Percentiles rank a stretch among this genome's conserved stretches.
These are phyloP conservation scores for Musa beccarii DNA, from an alignment of 176 grass and related monocot species.

Conservation along the genomic window DNA sequence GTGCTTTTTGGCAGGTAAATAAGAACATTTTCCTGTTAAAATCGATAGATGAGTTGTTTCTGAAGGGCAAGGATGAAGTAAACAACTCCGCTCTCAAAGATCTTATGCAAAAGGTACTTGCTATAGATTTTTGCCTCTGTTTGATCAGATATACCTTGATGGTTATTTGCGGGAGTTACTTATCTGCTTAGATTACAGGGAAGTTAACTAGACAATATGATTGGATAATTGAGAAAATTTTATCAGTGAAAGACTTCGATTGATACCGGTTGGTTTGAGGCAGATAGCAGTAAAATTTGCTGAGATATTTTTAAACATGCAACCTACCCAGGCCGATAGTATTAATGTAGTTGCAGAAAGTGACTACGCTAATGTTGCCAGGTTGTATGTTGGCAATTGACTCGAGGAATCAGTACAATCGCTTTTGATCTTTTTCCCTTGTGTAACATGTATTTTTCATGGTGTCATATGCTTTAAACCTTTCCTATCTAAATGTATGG, in stretches of 20 bases:
- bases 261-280: background rate
- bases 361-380: too few species aligned
- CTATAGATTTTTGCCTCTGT: slow-evolving; percentile 10
- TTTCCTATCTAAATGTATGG: too few species aligned
- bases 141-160: background rate
- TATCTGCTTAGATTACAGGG: background rate
- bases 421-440: too few species aligned
- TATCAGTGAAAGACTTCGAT: background rate
- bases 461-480: too few species aligned
- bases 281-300: background rate
- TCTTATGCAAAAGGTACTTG: slow-evolving; percentile 61
- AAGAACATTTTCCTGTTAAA: slow-evolving; percentile 72
- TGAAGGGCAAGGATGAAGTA: slow-evolving; percentile 54
- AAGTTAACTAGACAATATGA: background rate
- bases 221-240: background rate
- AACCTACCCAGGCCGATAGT: too few species aligned
- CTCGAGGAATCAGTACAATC: too few species aligned
- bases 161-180: background rate
- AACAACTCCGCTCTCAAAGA: slow-evolving; percentile 48
- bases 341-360: too few species aligned
- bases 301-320: background rate
- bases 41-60: slow-evolving; percentile 60
- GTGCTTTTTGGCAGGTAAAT: slow-evolving; percentile 46
- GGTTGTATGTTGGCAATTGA: too few species aligned
- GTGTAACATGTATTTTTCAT: too few species aligned